Conservation (phyloP, 2,329 filamentous ascomycete species). For the Drechslera avenae region DNA sequence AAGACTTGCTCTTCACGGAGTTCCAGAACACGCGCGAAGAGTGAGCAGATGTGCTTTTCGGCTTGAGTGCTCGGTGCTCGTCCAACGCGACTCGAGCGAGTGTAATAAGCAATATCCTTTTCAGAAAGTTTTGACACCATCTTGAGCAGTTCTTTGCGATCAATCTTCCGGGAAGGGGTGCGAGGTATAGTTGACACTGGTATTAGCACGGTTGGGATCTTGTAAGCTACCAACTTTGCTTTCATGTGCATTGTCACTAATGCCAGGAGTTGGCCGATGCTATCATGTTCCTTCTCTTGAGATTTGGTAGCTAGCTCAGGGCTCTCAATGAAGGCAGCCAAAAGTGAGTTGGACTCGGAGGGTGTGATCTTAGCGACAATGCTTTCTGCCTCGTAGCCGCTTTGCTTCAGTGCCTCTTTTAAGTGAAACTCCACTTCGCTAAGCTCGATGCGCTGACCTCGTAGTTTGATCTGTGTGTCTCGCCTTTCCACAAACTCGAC, state of each 20-base stretch:
- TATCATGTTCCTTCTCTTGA: background rate
- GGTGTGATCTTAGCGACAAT: background rate
- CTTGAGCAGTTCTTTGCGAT: constrained; percentile 28
- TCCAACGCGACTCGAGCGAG: background rate
- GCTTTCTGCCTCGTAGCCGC: background rate
- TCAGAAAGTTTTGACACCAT: constrained; percentile 1
- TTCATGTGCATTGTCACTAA: background rate
- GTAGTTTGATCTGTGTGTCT: constrained; percentile 24
- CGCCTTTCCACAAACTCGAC: constrained; percentile 15
- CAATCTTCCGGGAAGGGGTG: constrained; percentile 47
- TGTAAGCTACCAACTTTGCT: background rate
- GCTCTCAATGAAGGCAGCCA: background rate
- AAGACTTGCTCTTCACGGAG: background rate
- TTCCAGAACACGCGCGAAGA: background rate
- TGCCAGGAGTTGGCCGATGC: background rate
- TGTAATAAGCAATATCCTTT: background rate
- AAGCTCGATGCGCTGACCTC: constrained; percentile 23
- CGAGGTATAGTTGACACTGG: constrained; percentile 47
- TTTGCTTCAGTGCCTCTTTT: background rate
- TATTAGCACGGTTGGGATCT: constrained; percentile 41
- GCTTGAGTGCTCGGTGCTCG: background rate
- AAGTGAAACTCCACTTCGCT: constrained; percentile 16
- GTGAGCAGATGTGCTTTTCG: background rate
- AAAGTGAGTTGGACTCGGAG: background rate
- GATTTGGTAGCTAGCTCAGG: background rate